Conservation (phyloP, 768 basidiomycete species). For the Panaeolus cyanescens region DNA sequence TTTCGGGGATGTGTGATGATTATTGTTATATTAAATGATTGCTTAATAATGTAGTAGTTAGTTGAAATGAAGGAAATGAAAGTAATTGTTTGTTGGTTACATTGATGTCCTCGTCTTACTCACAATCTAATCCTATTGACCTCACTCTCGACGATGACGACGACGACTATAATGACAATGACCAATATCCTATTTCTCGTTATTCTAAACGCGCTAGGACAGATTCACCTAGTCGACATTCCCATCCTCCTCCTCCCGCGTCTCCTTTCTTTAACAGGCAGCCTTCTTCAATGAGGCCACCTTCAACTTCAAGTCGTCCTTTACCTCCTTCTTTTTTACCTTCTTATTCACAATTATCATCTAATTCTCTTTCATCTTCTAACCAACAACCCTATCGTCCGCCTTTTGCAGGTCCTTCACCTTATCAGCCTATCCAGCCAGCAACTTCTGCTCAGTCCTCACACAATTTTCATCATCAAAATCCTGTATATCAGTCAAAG, state of each 20-base stretch:
- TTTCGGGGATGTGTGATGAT: too few species aligned
- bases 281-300: constrained; percentile 7
- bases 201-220: constrained; percentile 45
- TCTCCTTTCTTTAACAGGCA: constrained; percentile 9
- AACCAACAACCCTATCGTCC: constrained; percentile 43
- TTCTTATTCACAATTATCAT: constrained; percentile 11
- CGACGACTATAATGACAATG: constrained; percentile 30
- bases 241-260: constrained; percentile 15
- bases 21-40: background rate
- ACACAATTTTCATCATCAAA: constrained; percentile 24
- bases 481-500: constrained; percentile 20
- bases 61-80: constrained; percentile 13
- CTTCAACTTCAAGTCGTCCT: constrained; percentile 9
- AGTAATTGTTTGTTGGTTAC: constrained; percentile 22
- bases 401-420: constrained; percentile 49
- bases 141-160: constrained; percentile 73
- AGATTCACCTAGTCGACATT: constrained; percentile 26
- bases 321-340: constrained; percentile 9
- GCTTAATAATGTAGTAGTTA: background rate
- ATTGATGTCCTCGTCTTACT: constrained; percentile 31
- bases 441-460: constrained; percentile 21
- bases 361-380: constrained; percentile 11
- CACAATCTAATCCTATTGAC: constrained; percentile 63
- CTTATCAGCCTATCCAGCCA: constrained; percentile 30
- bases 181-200: constrained; percentile 30